These are phyloP conservation scores for Malus fusca DNA, from an alignment of 306 rosid species.

Conservation along the genomic window DNA sequence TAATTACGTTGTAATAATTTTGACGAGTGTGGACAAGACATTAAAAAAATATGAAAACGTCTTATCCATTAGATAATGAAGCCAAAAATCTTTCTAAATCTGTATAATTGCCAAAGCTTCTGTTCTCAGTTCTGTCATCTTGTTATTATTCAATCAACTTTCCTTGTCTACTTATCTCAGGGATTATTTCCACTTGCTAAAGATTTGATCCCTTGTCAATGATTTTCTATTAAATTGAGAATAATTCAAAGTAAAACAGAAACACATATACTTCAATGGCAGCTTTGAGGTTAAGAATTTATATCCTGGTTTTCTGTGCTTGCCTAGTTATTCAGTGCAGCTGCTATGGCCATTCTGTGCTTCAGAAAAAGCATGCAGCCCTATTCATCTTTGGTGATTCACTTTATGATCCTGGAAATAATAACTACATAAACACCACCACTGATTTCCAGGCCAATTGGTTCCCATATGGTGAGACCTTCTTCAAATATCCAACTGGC, in stretches of 20 bases:
- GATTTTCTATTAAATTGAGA: neutral
- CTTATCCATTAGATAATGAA: neutral
- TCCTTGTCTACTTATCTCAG: neutral
- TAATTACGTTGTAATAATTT: too few relatives aligned
- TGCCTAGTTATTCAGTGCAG: neutral
- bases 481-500: slow-evolving; percentile 35
- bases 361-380: slow-evolving; percentile 6
- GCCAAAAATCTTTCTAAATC: neutral
- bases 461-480: slow-evolving; percentile 32
- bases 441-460: slow-evolving; percentile 6
- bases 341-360: neutral
- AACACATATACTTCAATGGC: neutral
- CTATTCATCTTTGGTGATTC: slow-evolving; percentile 43
- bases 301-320: neutral
- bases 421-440: slow-evolving; percentile 36
- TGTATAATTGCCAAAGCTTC: neutral
- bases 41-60: too few relatives aligned
- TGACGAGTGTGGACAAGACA: neutral
- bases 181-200: neutral
- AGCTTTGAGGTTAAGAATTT: neutral
- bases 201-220: too few relatives aligned
- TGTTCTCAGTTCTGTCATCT: neutral
- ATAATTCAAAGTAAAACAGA: neutral
- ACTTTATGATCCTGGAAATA: slow-evolving; percentile 35
- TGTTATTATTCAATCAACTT: neutral